These are phyloP conservation scores for Aspergillus intermedius DNA, from an alignment of 2,329 filamentous ascomycete species.

Conservation along the genomic window DNA sequence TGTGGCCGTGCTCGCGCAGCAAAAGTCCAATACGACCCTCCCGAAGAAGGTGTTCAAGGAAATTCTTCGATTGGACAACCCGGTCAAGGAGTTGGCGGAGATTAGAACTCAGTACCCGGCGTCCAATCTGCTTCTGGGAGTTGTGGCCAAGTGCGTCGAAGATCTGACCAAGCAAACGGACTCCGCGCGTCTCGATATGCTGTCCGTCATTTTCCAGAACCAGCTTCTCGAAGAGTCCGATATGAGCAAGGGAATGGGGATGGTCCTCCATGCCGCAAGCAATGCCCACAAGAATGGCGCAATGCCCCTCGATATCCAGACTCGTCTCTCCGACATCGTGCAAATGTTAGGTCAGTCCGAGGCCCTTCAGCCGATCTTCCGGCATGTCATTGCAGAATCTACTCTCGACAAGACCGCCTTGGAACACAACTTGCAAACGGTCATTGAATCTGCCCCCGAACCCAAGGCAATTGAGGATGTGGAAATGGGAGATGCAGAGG, in stretches of 20 bases:
- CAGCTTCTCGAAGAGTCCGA: constrained; percentile 26
- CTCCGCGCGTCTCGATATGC: constrained; percentile 40
- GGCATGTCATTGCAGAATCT: constrained; percentile 59
- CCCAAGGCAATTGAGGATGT: constrained; percentile 46
- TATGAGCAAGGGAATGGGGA: constrained; percentile 23
- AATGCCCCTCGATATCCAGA: constrained; percentile 46
- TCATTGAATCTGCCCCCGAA: constrained; percentile 54
- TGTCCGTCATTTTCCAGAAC: constrained; percentile 32
- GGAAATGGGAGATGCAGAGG: constrained; percentile 42
- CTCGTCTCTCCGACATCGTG: constrained; percentile 60
- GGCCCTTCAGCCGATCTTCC: constrained; percentile 57
- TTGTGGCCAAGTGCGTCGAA: constrained; percentile 29
- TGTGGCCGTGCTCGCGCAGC: constrained; percentile 73
- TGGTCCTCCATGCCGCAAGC: constrained; percentile 29
- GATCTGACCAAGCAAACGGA: constrained; percentile 29
- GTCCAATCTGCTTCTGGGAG: constrained; percentile 30
- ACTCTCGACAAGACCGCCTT: constrained; percentile 67
- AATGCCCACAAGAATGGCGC: constrained; percentile 42
- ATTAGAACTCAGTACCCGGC: constrained; percentile 28
- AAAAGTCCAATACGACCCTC: constrained; percentile 63
- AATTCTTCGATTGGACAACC: constrained; percentile 29
- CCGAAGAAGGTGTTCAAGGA: constrained; percentile 62
- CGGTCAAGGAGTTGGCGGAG: constrained; percentile 27
- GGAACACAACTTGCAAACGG: constrained; percentile 67
- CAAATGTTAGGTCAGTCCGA: constrained; percentile 59